Base-by-base conservation (phyloP, 352 stramenopile genomes). In the Heterotrichella gracilis region DNA sequence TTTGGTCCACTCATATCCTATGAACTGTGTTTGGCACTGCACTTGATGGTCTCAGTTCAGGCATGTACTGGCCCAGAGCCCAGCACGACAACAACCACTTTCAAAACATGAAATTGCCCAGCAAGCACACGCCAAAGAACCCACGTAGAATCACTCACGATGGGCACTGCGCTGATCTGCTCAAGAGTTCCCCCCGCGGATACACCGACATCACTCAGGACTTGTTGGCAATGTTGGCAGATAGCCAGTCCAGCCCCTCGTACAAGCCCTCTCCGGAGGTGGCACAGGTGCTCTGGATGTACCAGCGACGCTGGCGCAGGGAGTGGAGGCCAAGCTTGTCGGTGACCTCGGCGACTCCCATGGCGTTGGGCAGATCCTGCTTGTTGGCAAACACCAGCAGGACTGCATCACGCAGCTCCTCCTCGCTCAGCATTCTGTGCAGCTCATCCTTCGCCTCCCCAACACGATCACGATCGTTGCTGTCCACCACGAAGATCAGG, bases 401-500 rank as follows among this genome's bases (percentile, higher is more conserved):
- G 53, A 94, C 84, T 40, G 90, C 91, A 72, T 96, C 88, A 68
- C 86, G 85, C 24, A 98, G 84, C 78, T 96, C 87, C 72, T 97
- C 90, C 74, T 96, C 90, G 74, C 95, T 94, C 71, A 97, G 76
- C 86, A 98, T 95, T 75, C 86, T 84, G 79, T 96, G 85, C 68
- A 98, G 80, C 79, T 98, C 92, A 70, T 96, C 88, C 67, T 88
- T 84, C 42, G 91, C 91, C 42, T 81, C 85, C 69, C 95, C 88
- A 69, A 97, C 85, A 89, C 92, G 89, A 76, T 96, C 90, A 72
- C 84, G 80, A 83, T 97, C 92, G 79, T 95, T 96, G 70, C 87
- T 95, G 80, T 98, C 92, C 69, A 97, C 90, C 25, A 98, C 91
- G 75, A 97, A 98, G 78, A 98, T 98, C 41, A 98, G 79, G 71